Evolutionary conservation across 768 basidiomycete species (phyloP), one percentile per base, ranked within the genome.

Genomic region (Neoboletus magnificus): DNA sequence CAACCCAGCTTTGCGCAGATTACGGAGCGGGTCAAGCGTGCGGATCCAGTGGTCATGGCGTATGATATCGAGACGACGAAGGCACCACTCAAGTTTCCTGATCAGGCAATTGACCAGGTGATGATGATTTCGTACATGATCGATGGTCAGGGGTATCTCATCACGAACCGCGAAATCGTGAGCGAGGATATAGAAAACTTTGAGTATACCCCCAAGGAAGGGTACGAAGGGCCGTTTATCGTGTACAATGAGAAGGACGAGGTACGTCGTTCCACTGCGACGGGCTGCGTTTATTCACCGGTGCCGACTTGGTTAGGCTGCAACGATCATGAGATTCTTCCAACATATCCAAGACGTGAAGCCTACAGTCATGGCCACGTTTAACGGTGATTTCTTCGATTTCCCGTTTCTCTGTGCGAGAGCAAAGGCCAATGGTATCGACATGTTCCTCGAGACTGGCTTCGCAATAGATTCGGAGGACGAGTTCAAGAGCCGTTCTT

Each of bases 81-180:
- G 74, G 89, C 92, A n/a, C 96, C 97, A n/a, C 84, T 98, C 64
- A 98, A 98, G 73, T 98, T 98, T 68, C 96, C 97, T 1, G 97
- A 98, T 75, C 89, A 94, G 62, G 82, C 85, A 8, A 87, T 92
- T 25, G 97, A 98, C 76, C 95, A 98, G 69, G 93, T 99, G 64
- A 99, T 99, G 96, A 99, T 99, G 97, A 98, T 99, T 60, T 99
- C 97, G 42, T 99, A 98, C 74, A 98, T 99, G 95, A 78, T 99
- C 18, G 97, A 99, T 68, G 96, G 94, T 0, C 92, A 95, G 71
- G 97, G 97, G 0, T 99, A 90, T 68, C 82, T 99, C 58, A 98
- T 99, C 72, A 97, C 93, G 22, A 98, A 98, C 65, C 82, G 97
- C 41, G 97, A 99, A 61, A 98, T 98, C 48, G 93, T 98, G 55